These are phyloP conservation scores for Triticum monococcum DNA, from an alignment of 176 grass and related monocot species.

Conservation along the genomic window DNA sequence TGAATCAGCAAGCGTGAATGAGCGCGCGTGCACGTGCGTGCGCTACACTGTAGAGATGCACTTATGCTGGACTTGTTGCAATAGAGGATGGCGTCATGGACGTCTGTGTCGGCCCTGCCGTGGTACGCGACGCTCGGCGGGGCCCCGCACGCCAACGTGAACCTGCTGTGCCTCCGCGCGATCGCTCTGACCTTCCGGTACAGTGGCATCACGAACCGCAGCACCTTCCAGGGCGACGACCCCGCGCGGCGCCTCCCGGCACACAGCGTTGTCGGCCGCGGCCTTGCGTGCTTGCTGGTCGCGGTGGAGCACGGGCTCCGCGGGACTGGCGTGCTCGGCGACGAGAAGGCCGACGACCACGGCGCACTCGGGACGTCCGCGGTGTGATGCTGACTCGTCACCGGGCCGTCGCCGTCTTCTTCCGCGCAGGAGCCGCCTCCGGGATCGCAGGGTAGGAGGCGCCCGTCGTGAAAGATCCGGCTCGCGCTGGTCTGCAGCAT, in stretches of 20 bases:
- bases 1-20: not conserved
- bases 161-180: not conserved
- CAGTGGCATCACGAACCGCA: constrained; percentile 61
- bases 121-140: constrained; percentile 47
- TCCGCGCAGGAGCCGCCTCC: not conserved
- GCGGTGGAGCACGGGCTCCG: not conserved
- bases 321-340: constrained; percentile 53
- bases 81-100: constrained; percentile 82
- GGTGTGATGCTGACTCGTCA: too few species aligned
- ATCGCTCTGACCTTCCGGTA: constrained; percentile 60
- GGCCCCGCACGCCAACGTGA: constrained; percentile 14
- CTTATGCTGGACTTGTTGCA: constrained; percentile 87
- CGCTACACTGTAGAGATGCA: not conserved
- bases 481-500: constrained; percentile 40
- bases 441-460: constrained; percentile 33
- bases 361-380: not conserved
- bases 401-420: not conserved
- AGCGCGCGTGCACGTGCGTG: not conserved
- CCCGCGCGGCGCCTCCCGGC: not conserved
- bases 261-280: not conserved
- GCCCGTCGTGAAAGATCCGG: not conserved
- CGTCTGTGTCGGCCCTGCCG: constrained; percentile 60
- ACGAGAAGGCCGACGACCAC: constrained; percentile 26
- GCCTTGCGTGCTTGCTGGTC: not conserved
- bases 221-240: constrained; percentile 57